Base-by-base conservation (phyloP, 495 filamentous ascomycete genomes). In the Rostrohypoxylon terebratum region DNA sequence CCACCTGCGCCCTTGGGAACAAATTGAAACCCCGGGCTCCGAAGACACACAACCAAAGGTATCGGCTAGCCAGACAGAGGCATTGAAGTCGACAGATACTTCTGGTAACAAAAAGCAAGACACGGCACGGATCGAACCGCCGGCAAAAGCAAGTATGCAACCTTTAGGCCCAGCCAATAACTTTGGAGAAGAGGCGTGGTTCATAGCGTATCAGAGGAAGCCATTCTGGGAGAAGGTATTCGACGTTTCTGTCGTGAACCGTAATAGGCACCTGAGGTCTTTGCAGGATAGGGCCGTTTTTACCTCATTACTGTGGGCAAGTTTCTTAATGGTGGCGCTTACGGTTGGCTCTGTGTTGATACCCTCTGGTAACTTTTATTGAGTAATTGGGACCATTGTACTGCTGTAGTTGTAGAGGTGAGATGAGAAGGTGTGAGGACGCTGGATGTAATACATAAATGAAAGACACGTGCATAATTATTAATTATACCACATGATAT, bases 1-100 rank as follows among this genome's bases (percentile, higher is more conserved):
- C 16, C 89, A 92, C 74, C 77, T 92, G 0, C 85, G 88, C 9
- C 90, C 91, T 0, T 93, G 91, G 91, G 91, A 93, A 76, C 78
- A 63, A 38, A 9, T 25, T 33, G 4, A 38, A 33, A 20, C 34
- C 33, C 36, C 18, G 73, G 84, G 44, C 25, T 42, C 59, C 18
- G 63, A 65, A 55, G 73, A 45, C 33, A 51, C 72, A 67, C 62
- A 53, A 13, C 20, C 68, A 40, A 38, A 50, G 20, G 36, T 33
- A 9, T 28, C 48, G 1, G 33, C 1, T 20, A 38, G 9, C n/a
- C 70, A 55, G 21, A 33, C 34, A 13, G 54, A 61, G 10, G 11
- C 60, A 23, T 33, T 42, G 3, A 33, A 42, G 25, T 31, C 23
- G 21, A 77, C 76, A 59, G 77, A 79, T 8, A 71, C 72, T n/a